Evolutionary conservation across 805 yeast species (phyloP), one percentile per base, ranked within the genome.

Genomic region (Wickerhamomyces strasburgensis): DNA sequence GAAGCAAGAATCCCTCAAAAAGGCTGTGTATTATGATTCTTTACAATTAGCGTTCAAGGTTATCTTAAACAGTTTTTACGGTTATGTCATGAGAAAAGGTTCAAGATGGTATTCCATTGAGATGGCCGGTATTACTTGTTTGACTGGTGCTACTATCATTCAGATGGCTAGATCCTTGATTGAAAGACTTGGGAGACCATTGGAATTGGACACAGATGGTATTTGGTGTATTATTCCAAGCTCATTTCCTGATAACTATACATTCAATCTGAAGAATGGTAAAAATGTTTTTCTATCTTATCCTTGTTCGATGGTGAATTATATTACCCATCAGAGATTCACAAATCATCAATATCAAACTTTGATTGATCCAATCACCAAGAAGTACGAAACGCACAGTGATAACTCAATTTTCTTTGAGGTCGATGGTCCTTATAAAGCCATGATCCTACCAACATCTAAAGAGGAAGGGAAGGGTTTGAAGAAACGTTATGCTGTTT

Each of bases 41-140:
- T 67, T 93, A 50, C 99, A 93, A 62, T 70, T 93, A 47, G 98
- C 98, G 0, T 98, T 93, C 60, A 93, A 93, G 55, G 97, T 90
- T 55, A 93, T 93, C 63, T 70, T 93, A 52, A 93, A 93, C 56
- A 90, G 98, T 0, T 93, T 93, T 57, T 93, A 93, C 53, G 99
- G 99, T 34, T 93, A 93, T 54, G 98, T 93, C 11, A 93, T 93
- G 98, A 76, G 99, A 62, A 93, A 93, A 54, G 99, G 98, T 27
- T 93, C 98, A 0, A 73, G 99, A 42, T 93, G 99, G 99, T 93
- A 89, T 54, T 93, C 98, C 0, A 88, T 93, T 93, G 98, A 93
- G 60, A 93, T 94, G 98, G 99, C 98, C 0, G 99, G 99, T 45
- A 93, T 93, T 14, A 93, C 99, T 0, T 94, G 98, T 71, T 70